Conservation (phyloP, 345 rosid genomes). For the Citrus cavaleriei region DNA sequence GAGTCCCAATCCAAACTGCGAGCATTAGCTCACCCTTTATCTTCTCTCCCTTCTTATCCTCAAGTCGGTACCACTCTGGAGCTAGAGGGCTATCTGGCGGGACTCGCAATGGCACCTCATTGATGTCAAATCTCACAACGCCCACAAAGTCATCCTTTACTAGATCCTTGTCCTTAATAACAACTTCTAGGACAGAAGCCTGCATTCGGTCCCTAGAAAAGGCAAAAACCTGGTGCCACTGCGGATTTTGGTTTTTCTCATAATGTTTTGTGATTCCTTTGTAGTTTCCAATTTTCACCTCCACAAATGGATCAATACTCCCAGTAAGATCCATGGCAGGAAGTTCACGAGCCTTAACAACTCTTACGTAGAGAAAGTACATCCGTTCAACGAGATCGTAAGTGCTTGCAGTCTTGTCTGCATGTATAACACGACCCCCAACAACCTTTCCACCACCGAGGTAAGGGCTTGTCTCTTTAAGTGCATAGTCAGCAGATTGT, state of each 20-base stretch:
- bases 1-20: constrained; percentile 99
- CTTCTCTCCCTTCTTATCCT: constrained; percentile 78
- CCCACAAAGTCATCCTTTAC: constrained; percentile 89
- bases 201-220: constrained; percentile 93
- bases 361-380: constrained; percentile 89
- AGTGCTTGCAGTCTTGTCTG: constrained; percentile 80
- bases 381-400: constrained; percentile 98
- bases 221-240: constrained; percentile 98
- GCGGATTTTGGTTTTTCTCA: constrained; percentile 83
- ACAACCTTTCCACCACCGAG: constrained; percentile 92
- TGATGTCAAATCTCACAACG: constrained; percentile 72
- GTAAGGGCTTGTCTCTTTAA: constrained; percentile 91
- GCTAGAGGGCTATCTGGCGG: constrained; percentile 98
- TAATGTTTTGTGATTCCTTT: constrained; percentile 88
- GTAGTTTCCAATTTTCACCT: constrained; percentile 87
- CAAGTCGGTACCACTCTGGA: constrained; percentile 93
- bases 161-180: constrained; percentile 82
- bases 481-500: constrained; percentile 74
- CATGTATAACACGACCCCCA: constrained; percentile 80
- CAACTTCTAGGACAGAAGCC: constrained; percentile 82
- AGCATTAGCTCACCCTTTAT: constrained; percentile 90
- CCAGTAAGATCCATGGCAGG: constrained; percentile 90
- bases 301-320: constrained; percentile 91
- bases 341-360: constrained; percentile 95
- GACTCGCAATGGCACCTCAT: constrained; percentile 86